Evolutionary conservation across 2,329 filamentous ascomycete species (phyloP).

Genomic region (Juglanconis sp.): DNA sequence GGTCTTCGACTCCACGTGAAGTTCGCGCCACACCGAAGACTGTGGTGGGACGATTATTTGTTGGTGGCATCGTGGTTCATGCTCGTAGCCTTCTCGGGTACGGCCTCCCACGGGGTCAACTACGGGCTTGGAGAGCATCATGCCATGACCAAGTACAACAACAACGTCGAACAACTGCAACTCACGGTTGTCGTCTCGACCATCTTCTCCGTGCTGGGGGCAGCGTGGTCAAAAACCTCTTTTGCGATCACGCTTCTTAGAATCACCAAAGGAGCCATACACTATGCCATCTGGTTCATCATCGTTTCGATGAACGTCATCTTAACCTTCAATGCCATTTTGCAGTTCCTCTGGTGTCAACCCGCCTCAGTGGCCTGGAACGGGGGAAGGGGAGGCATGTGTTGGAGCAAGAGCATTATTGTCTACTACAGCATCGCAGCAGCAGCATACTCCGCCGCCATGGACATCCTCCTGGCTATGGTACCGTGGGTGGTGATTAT

Average conservation of each 20-base stretch:
- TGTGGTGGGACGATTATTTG: slow-evolving; percentile 6
- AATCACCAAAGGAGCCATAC: slow-evolving; percentile 27
- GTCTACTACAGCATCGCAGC: slow-evolving; percentile 23
- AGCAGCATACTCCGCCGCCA: slow-evolving; percentile 26
- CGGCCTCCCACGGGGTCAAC: background rate
- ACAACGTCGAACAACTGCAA: slow-evolving; percentile 7
- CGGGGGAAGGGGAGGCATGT: slow-evolving; percentile 21
- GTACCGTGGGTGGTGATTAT: slow-evolving; percentile 30
- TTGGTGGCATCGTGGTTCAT: background rate
- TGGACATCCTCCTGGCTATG: slow-evolving; percentile 30
- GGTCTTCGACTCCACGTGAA: background rate
- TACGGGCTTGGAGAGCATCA: background rate
- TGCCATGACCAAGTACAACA: background rate
- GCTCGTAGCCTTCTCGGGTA: background rate
- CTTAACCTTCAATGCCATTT: slow-evolving; percentile 24
- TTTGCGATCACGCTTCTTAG: slow-evolving; percentile 35
- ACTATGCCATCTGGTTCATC: slow-evolving; percentile 28
- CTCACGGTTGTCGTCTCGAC: slow-evolving; percentile 22
- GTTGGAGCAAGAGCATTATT: slow-evolving; percentile 23
- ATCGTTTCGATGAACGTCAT: slow-evolving; percentile 31
- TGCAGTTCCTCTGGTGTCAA: slow-evolving; percentile 28
- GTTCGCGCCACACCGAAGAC: background rate
- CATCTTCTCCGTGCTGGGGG: slow-evolving; percentile 28
- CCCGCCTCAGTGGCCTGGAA: slow-evolving; percentile 28
- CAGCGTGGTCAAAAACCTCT: slow-evolving; percentile 35